Conservation (phyloP, 768 basidiomycete genomes). For the Goffeauzyma gilvescens region DNA sequence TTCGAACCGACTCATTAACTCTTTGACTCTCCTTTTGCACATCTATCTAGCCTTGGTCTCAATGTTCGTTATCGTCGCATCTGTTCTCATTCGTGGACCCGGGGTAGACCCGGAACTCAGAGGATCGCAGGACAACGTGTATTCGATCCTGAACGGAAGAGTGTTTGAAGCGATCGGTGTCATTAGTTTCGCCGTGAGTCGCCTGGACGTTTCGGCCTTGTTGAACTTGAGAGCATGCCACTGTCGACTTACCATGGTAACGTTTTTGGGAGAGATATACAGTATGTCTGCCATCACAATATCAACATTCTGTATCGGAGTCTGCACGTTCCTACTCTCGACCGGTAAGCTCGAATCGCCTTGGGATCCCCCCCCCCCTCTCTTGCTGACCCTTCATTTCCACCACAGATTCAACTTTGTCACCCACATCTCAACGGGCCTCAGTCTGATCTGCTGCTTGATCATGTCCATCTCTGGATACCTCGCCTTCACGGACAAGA, state of each 20-base stretch:
- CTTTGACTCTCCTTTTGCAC: not conserved
- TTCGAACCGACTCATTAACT: not conserved
- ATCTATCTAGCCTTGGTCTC: constrained; percentile 33
- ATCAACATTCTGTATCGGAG: constrained; percentile 90
- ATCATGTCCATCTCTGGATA: constrained; percentile 72
- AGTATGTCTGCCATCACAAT: constrained; percentile 65
- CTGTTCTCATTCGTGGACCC: constrained; percentile 66
- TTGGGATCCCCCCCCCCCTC: no score
- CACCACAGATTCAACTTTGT: constrained; percentile 57
- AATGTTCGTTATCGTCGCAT: constrained; percentile 78
- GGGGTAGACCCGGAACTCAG: constrained; percentile 52
- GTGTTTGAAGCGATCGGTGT: constrained; percentile 93
- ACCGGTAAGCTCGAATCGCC: constrained; percentile 38
- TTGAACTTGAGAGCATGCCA: not conserved
- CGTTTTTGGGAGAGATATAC: not conserved
- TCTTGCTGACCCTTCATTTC: no score
- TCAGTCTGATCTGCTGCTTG: constrained; percentile 68
- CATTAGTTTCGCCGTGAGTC: constrained; percentile 39
- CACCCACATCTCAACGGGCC: constrained; percentile 70
- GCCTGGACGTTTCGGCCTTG: no score
- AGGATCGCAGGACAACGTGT: constrained; percentile 55
- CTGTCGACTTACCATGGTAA: no score
- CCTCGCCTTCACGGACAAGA: constrained; percentile 68
- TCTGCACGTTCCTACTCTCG: constrained; percentile 75
- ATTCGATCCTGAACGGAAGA: constrained; percentile 57